These are phyloP conservation scores for Hyphodiscus sp. DNA, from an alignment of 2,329 filamentous ascomycete genomes.

Conservation along the genomic window DNA sequence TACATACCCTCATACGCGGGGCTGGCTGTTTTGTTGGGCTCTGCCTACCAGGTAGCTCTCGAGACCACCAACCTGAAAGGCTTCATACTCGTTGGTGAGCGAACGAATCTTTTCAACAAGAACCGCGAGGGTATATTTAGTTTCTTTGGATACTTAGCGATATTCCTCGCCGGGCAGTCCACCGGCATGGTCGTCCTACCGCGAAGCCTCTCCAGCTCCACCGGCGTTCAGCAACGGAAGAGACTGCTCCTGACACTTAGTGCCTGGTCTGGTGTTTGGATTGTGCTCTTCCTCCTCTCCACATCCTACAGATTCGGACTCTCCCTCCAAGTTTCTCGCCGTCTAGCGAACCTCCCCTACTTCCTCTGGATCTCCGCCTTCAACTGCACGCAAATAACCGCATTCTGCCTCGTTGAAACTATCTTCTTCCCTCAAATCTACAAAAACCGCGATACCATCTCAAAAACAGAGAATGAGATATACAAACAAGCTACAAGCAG, in stretches of 20 bases:
- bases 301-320: constrained; percentile 66
- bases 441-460: constrained; percentile 39
- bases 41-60: constrained; percentile 67
- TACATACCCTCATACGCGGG: constrained; percentile 70
- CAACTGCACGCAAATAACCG: constrained; percentile 75
- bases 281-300: constrained; percentile 59
- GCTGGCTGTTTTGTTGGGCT: constrained; percentile 62
- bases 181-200: constrained; percentile 76
- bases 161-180: constrained; percentile 85
- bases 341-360: constrained; percentile 89
- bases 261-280: constrained; percentile 63
- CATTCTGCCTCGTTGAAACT: constrained; percentile 73
- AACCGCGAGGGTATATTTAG: constrained; percentile 96
- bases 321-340: constrained; percentile 72
- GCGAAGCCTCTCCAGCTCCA: constrained; percentile 39
- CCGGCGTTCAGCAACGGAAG: constrained; percentile 40
- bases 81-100: constrained; percentile 76
- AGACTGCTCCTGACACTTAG: constrained; percentile 58
- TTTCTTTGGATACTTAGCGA: constrained; percentile 87
- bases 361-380: constrained; percentile 89
- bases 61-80: constrained; percentile 72
- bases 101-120: constrained; percentile 73
- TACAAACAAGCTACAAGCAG: constrained; percentile 68
- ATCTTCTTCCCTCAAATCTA: constrained; percentile 70
- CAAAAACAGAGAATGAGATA: constrained; percentile 54